These are phyloP conservation scores for Cubamyces lactineus DNA, from an alignment of 768 basidiomycete species.

Conservation along the genomic window DNA sequence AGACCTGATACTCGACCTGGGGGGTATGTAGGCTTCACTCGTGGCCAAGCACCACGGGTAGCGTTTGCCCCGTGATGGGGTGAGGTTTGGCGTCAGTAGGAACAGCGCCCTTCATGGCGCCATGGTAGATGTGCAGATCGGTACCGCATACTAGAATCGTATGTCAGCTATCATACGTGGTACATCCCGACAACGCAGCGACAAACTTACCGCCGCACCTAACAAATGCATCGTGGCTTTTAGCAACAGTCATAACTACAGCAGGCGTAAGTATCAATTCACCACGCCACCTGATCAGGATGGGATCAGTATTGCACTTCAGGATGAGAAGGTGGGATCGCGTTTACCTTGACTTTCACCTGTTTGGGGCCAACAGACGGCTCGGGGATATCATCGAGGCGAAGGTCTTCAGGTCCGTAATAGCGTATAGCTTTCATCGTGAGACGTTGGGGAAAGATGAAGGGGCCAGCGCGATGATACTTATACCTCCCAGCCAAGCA, in stretches of 20 bases:
- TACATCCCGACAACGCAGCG: not conserved
- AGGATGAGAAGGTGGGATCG: not conserved
- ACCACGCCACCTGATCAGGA: conserved; percentile 2
- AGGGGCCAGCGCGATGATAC: too few species aligned
- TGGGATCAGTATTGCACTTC: not conserved
- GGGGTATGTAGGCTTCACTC: conserved; percentile 35
- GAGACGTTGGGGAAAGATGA: not conserved
- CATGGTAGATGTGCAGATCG: conserved; percentile 50
- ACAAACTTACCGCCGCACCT: conserved; percentile 22
- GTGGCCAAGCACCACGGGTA: conserved; percentile 50
- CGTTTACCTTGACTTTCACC: conserved; percentile 48
- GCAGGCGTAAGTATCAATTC: not conserved
- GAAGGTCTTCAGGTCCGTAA: conserved; percentile 48
- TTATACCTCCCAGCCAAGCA: too few species aligned
- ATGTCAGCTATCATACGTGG: not conserved
- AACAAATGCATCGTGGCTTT: not conserved
- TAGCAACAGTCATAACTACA: not conserved
- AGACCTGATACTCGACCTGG: not conserved
- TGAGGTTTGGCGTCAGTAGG: conserved; percentile 40
- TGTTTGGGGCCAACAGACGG: conserved; percentile 41
- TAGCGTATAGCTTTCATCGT: conserved; percentile 50
- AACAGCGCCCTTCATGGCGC: conserved; percentile 20
- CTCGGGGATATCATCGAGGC: conserved; percentile 47
- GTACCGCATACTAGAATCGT: conserved; percentile 45
- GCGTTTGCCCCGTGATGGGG: conserved; percentile 41